A percentile compares a stretch with the other conserved stretches of the same genome.
Conservation (phyloP, 768 basidiomycete species). For the Mycena maculata region DNA sequence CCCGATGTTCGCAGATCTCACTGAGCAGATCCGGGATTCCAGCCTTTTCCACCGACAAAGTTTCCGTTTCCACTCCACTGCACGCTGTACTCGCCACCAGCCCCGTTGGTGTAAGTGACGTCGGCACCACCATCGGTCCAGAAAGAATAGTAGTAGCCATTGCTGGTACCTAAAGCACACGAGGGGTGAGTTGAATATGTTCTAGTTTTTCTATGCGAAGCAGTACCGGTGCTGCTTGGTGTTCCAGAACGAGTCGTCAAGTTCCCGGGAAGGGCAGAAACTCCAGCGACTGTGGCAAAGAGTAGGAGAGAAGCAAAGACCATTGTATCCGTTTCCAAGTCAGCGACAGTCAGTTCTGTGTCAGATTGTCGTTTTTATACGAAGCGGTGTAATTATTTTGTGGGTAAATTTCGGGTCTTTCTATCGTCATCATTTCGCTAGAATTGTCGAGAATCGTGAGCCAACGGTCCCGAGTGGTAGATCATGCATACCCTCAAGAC, state of each 20-base stretch:
- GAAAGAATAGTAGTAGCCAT: conserved; percentile 46
- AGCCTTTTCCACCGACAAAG: conserved; percentile 50
- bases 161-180: too few relatives aligned
- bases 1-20: background rate
- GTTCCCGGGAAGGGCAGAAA: conserved; percentile 33
- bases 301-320: conserved; percentile 29
- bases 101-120: conserved; percentile 46
- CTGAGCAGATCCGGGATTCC: conserved; percentile 45
- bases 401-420: conserved; percentile 11
- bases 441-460: too few relatives aligned
- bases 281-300: conserved; percentile 15
- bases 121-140: conserved; percentile 42
- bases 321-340: conserved; percentile 19
- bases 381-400: background rate
- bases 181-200: too few relatives aligned
- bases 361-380: too few relatives aligned
- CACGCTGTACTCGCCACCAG: conserved; percentile 45
- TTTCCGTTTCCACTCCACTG: conserved; percentile 43
- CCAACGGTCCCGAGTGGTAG: too few relatives aligned
- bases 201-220: too few relatives aligned
- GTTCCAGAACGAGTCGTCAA: conserved; percentile 22
- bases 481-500: too few relatives aligned
- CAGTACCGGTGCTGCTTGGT: conserved; percentile 41
- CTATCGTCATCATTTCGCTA: too few relatives aligned
- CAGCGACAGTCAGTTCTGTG: background rate